Evolutionary conservation across 257 asterid genomes (phyloP).

Genomic region (Salvia miltiorrhiza): DNA sequence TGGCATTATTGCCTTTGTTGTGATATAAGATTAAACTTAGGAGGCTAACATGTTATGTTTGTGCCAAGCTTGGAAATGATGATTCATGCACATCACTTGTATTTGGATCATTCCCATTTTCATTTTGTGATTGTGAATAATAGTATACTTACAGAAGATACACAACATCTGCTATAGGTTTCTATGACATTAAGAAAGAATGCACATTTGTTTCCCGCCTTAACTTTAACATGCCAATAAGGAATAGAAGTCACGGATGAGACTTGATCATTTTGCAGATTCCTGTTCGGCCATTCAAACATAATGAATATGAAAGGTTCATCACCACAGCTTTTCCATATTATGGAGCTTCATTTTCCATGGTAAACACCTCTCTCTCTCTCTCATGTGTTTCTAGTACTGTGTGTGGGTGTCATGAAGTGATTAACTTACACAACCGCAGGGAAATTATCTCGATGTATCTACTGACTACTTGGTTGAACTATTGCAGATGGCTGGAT

Average conservation of each 20-base stretch:
- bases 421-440: neutral
- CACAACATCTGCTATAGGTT: neutral
- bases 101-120: neutral
- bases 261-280: conserved; percentile 5
- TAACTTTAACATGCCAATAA: neutral
- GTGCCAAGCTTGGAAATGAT: neutral
- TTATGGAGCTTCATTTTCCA: conserved; percentile 27
- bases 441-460: neutral
- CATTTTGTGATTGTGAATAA: neutral
- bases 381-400: neutral
- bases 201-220: neutral
- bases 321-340: conserved; percentile 22
- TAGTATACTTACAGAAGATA: neutral
- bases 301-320: conserved; percentile 27
- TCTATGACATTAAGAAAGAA: neutral
- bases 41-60: neutral
- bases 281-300: conserved; percentile 28
- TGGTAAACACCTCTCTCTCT: conserved; percentile 3
- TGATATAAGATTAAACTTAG: neutral
- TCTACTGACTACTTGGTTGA: neutral
- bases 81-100: neutral
- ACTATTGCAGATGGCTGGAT: conserved; percentile 24
- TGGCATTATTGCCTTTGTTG: neutral
- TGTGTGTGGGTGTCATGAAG: neutral
- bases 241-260: neutral